Conservation (phyloP, 495 filamentous ascomycete genomes). For the Thermothielavioides terrestris region DNA sequence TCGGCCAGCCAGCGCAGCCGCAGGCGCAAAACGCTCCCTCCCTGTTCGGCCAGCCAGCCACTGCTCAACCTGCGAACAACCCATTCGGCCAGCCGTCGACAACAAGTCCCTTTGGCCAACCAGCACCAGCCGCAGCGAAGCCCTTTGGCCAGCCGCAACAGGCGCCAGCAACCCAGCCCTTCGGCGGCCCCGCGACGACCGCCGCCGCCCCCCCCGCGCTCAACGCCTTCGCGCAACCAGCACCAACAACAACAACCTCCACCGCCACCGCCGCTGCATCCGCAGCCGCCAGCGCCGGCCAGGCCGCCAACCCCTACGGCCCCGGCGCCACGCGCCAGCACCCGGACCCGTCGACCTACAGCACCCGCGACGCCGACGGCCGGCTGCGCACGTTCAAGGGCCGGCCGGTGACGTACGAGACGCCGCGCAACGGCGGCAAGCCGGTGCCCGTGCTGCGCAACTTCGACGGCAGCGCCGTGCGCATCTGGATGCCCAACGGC, state of each 20-base stretch:
- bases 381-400: slow-evolving; percentile 34
- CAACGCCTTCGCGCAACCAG: too few relatives aligned
- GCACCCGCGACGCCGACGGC: slow-evolving; percentile 21
- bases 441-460: slow-evolving; percentile 28
- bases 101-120: slow-evolving; percentile 13
- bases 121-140: background rate
- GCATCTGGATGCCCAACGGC: slow-evolving; percentile 63
- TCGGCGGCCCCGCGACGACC: slow-evolving; percentile 26
- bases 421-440: slow-evolving; percentile 12
- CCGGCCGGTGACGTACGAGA: slow-evolving; percentile 31
- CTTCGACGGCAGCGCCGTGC: slow-evolving; percentile 38
- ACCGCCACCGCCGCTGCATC: background rate
- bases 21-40: background rate
- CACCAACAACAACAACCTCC: too few relatives aligned
- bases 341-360: slow-evolving; percentile 33
- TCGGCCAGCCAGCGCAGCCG: slow-evolving; percentile 10
- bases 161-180: background rate
- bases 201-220: slow-evolving; percentile 27
- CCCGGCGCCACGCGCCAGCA: slow-evolving; percentile 36
- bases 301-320: slow-evolving; percentile 29
- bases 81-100: slow-evolving; percentile 28
- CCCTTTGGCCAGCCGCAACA: slow-evolving; percentile 5
- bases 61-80: slow-evolving; percentile 14
- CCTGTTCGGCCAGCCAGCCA: slow-evolving; percentile 6
- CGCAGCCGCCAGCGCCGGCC: background rate